These are phyloP conservation scores for Leishmania tarentolae DNA, from an alignment of 208 protist species.

Conservation along the genomic window DNA sequence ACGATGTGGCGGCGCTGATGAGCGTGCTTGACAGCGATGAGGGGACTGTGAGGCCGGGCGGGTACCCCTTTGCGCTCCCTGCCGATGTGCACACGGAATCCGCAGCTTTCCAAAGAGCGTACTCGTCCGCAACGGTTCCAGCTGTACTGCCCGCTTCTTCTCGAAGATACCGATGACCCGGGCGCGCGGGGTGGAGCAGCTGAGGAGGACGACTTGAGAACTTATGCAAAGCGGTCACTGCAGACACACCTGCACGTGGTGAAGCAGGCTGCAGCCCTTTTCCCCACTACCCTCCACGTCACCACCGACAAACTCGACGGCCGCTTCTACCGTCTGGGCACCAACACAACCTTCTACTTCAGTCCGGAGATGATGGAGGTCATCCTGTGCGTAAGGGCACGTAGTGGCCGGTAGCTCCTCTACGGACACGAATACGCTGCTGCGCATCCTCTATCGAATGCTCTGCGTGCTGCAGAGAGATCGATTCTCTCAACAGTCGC, in stretches of 20 bases:
- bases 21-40: conserved; percentile 24
- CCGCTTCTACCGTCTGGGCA: conserved; percentile 39
- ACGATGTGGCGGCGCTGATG: conserved; percentile 17
- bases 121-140: conserved; percentile 42
- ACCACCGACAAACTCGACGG: conserved; percentile 30
- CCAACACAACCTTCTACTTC: conserved; percentile 49
- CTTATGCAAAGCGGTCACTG: conserved; percentile 30
- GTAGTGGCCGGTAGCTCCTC: conserved; percentile 30
- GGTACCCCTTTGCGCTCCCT: conserved; percentile 31
- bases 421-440: conserved; percentile 20
- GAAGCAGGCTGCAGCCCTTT: conserved; percentile 20
- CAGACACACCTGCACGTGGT: conserved; percentile 38
- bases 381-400: conserved; percentile 42
- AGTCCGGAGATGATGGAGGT: conserved; percentile 45
- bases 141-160: conserved; percentile 64
- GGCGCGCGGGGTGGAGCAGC: neutral
- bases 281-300: conserved; percentile 22
- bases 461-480: conserved; percentile 37
- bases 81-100: conserved; percentile 65
- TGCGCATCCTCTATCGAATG: conserved; percentile 25
- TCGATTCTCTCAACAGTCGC: conserved; percentile 43
- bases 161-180: conserved; percentile 16
- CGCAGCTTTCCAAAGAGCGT: conserved; percentile 48
- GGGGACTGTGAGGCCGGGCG: neutral
- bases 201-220: conserved; percentile 4